Evolutionary conservation across 371 early-diverging fungal genomes (phyloP), one percentile per base, ranked within the genome.

Genomic region (Syncephalastrum racemosum): DNA sequence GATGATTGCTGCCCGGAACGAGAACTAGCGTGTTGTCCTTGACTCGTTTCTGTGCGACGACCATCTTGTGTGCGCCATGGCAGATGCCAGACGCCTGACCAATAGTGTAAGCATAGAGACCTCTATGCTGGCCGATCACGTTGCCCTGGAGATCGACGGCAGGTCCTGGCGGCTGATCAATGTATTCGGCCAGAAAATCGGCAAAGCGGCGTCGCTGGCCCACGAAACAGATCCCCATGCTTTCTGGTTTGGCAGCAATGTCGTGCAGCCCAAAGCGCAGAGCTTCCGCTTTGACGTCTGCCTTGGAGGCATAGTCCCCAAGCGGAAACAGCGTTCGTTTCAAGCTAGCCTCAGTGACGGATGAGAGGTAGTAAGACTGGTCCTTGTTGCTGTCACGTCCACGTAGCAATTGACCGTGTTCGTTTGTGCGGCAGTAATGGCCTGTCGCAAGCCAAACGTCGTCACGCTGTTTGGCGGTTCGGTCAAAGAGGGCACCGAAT

Each of bases 211-310:
- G 79, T 2, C 89, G 78, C 59, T 93, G 88, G 1, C 97, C 96
- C 4, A 97, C 89, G 81, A 97, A 96, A 58, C 98, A 97, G 18
- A 97, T 93, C 0, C 98, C 98, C 94, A 95, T 93, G 63, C 93
- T 93, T 63, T 97, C 98, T 40, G 81, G 82, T 70, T 94, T 94
- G 8, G 63, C 47, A 0, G 91, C 89, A 13, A 85, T 66, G 4
- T 66, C 80, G 1, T 64, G 67, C 24, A 92, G 74, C 1, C 81
- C 81, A 7, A 80, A 53, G 8, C 77, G 59, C 12, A 57, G 14
- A 0, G 96, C 98, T 22, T 94, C 63, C 3, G 58, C 42, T 50
- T 93, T 90, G 42, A 95, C 92, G 16, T 87, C 70, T 0, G 68
- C 40, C 61, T 97, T 97, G 4, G 73, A 70, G 15, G 50, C 49